phyloP scores from a whole-genome alignment of 1,139 yeast species.

The Wickerhamiella infanticola region DNA sequence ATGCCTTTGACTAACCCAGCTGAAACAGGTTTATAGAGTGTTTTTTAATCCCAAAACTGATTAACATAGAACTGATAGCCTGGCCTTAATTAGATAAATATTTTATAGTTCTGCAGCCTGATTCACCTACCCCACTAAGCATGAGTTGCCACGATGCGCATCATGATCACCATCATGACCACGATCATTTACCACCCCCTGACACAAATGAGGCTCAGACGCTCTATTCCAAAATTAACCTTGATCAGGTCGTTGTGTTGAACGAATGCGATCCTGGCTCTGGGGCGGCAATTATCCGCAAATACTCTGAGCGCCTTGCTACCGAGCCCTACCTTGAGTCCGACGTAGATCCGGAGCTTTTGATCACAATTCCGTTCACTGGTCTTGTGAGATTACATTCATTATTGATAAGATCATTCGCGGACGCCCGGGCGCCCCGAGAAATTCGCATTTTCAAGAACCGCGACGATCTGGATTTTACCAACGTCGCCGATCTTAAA shows the following conservation, averaged over 20 bases:
- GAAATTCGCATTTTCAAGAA: slow-evolving; percentile 62
- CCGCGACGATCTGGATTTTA: slow-evolving; percentile 54
- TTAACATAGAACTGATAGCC: too few relatives aligned
- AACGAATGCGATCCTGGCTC: slow-evolving; percentile 42
- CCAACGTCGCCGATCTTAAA: slow-evolving; percentile 35
- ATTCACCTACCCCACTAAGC: not conserved
- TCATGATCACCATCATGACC: slow-evolving; percentile 2
- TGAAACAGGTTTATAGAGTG: too few relatives aligned
- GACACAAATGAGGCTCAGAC: slow-evolving; percentile 61
- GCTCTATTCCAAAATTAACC: slow-evolving; percentile 44
- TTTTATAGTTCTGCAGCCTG: too few relatives aligned
- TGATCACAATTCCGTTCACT: slow-evolving; percentile 65
- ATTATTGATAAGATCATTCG: slow-evolving; percentile 50
- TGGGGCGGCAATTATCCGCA: slow-evolving; percentile 31
- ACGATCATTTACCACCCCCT: slow-evolving; percentile 39
- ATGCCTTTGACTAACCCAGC: not conserved
- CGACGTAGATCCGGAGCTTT: slow-evolving; percentile 71
- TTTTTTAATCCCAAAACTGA: too few relatives aligned
- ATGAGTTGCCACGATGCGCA: not conserved
- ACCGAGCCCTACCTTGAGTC: slow-evolving; percentile 37
- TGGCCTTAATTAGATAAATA: too few relatives aligned
- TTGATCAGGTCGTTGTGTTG: slow-evolving; percentile 44
- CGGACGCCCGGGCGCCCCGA: slow-evolving; percentile 48
- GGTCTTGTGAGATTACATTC: slow-evolving; percentile 65
- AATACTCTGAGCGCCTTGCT: slow-evolving; percentile 36